Evolutionary conservation across 1,284 basidiomycete species (phyloP), one percentile per base, ranked within the genome.

Genomic region (Ganoderma lingzhi): DNA sequence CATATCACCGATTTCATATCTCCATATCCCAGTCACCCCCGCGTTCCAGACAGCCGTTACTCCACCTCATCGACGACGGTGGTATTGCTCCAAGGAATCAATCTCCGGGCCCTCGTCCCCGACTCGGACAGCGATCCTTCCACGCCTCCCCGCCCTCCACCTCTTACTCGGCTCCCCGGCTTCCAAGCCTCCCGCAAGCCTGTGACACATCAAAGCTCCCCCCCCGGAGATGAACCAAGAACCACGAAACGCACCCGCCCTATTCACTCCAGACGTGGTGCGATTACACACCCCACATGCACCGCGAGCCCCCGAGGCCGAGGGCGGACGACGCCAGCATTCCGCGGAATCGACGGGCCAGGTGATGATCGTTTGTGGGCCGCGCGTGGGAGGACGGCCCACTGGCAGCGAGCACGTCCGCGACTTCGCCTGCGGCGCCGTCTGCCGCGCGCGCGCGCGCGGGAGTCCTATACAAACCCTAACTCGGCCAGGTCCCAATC

Each of bases 151-250:
- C 42, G 5, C 1, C 42, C 12, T 17, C 2, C 44, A 45, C 17
- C 28, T 59, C 58, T 55, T 41, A 28, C 23, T 65, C 58, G 64
- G 58, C 58, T 61, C 64, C 42, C 51, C 15, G 1, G 28, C 28
- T 30, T 42, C 48, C 48, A 17, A 19, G 17, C 30, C 2, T 45
- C 23, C 23, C 23, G 23, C 23, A 23, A 23, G 23, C 63, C 28
- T 45, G n/a, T 39, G 42, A 65, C 41, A 44, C 37, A 63, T 19
- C n/a, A 63, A 30, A 14, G 45, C 32, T n/a, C 62, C 32, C 45
- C 39, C 30, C 35, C 45, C 62, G 62, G 62, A 63, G 45, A 28
- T 44, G 32, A 63, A 19, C 19, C 30, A n/a, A 12, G 14, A n/a
- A 19, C 9, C 56, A n/a, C 19, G 35, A 35, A 59, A 59, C 56